Conservation (phyloP, 73 alveolate species). For the Paramecium primaurelia region DNA sequence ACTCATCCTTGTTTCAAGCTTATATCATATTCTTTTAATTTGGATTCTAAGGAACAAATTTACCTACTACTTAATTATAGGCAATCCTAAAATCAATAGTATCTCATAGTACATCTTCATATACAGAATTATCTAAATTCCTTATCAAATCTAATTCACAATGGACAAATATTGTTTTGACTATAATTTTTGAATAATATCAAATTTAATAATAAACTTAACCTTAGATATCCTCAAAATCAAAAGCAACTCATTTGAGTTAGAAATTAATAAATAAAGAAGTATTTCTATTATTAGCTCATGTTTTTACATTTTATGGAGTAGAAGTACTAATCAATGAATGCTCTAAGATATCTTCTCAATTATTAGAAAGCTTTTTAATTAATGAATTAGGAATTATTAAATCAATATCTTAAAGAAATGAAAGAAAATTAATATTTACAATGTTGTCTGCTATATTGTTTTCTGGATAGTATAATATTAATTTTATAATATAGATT, state of each 20-base stretch:
- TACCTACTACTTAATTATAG: not conserved
- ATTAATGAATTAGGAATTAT: not conserved
- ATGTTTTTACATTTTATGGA: not conserved
- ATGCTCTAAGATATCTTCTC: not conserved
- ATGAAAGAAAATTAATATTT: slow-evolving; percentile 10
- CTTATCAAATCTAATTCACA: not conserved
- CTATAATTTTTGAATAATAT: not conserved
- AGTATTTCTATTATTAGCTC: not conserved
- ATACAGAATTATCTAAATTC: slow-evolving; percentile 1
- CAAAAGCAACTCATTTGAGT: not conserved
- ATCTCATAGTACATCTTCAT: not conserved
- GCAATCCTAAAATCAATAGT: not conserved
- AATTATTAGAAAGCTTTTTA: not conserved
- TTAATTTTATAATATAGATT: not conserved
- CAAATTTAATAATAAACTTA: not conserved
- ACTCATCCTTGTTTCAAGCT: slow-evolving; percentile 51
- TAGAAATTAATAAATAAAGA: slow-evolving; percentile 22
- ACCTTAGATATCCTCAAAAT: not conserved
- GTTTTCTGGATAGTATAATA: not conserved
- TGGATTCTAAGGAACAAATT: not conserved
- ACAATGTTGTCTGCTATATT: not conserved
- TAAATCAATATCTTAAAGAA: not conserved
- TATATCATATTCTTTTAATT: slow-evolving; percentile 16
- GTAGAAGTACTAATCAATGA: not conserved
- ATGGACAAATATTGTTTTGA: not conserved